A percentile compares a stretch with the other conserved stretches of the same genome.
phyloP scores from a whole-genome alignment of 2,329 filamentous ascomycete genomes.

The Colletotrichum sp. region DNA sequence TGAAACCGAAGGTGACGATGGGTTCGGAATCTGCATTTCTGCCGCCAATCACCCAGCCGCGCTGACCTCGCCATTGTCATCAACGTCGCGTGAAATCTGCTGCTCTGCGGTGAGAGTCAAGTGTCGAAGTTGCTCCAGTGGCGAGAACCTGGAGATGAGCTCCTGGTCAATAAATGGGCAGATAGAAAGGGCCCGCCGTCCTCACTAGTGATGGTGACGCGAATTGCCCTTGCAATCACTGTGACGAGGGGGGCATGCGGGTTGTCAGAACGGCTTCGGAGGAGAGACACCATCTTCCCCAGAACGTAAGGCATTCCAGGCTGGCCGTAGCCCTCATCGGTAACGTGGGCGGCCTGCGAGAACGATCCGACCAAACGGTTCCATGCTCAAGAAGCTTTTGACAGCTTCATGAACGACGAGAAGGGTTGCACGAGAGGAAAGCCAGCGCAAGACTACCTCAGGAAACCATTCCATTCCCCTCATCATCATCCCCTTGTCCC shows the following conservation, averaged over 20 bases:
- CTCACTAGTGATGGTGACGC: background rate
- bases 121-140: background rate
- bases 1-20: background rate
- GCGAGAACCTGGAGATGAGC: background rate
- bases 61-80: background rate
- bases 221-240: background rate
- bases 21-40: background rate
- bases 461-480: background rate
- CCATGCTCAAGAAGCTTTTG: background rate
- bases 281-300: background rate
- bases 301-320: background rate
- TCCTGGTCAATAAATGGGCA: background rate
- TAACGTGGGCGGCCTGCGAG: accelerated
- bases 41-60: background rate
- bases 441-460: background rate
- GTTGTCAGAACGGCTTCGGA: background rate
- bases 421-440: background rate
- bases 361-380: background rate
- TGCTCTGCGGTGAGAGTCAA: background rate
- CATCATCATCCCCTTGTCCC: background rate
- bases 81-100: background rate
- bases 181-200: background rate
- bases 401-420: background rate
- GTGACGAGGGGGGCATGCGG: background rate
- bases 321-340: background rate